Base-by-base conservation (phyloP, 139 green algal species). In the Marvania coccoides region DNA sequence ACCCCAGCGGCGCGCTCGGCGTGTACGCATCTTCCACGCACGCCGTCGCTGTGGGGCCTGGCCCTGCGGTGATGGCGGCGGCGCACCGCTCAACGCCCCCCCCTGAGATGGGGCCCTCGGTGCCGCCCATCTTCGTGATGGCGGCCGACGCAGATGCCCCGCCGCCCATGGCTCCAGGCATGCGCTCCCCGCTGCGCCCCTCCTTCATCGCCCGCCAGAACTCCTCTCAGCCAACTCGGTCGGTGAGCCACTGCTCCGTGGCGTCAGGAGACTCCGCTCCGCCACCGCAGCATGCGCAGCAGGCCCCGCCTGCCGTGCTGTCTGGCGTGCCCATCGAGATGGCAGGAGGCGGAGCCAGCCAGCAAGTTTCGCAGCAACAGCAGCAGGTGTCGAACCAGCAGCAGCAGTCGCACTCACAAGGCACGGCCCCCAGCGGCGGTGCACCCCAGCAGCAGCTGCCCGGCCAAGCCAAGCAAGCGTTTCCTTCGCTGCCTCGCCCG, bases 51-150 rank as follows among this genome's bases (percentile, higher is more conserved):
- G n/a, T n/a, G n/a, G n/a, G n/a, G n/a, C n/a, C n/a, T n/a, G n/a
- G n/a, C n/a, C n/a, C n/a, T n/a, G n/a, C n/a, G n/a, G n/a, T n/a
- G n/a, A n/a, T n/a, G n/a, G n/a, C n/a, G n/a, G n/a, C n/a, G n/a
- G n/a, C n/a, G n/a, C n/a, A n/a, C n/a, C n/a, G n/a, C n/a, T n/a
- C n/a, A n/a, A 13, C 29, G 55, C 61, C 51, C 6, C 26, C 54
- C 34, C 31, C 45, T 15, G 33, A 28, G 24, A 15, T 34, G 6
- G 39, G 29, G 13, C 38, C 63, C 39, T 35, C 42, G 9, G 61
- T 69, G 54, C 70, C 70, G 13, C 70, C 70, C 36, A 77, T 77
- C 28, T 77, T 77, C 26, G 70, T 77, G 26, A 77, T 77, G 70
- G 70, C 70, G 10, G 51, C 61, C 24, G 70, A 76, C 33, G 26